A percentile compares a stretch with the other conserved stretches of the same genome.
phyloP scores from a whole-genome alignment of 495 filamentous ascomycete genomes.

The Symbiotaphrina buchneri region DNA sequence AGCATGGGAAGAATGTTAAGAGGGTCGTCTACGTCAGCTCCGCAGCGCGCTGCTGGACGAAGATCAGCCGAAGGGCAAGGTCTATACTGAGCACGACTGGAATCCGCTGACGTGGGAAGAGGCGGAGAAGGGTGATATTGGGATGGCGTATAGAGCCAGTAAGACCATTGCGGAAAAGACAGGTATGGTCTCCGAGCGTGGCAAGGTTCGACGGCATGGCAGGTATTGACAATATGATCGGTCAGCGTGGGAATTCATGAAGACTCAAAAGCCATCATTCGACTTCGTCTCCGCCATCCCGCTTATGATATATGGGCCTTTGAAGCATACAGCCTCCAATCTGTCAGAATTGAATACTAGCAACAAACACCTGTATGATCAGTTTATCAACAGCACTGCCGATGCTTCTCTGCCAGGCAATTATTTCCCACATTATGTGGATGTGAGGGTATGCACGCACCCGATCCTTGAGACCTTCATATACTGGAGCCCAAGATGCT shows the following conservation, averaged over 20 bases:
- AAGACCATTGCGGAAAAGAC: slow-evolving; percentile 23
- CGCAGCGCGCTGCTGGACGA: slow-evolving; percentile 20
- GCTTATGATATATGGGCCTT: slow-evolving; percentile 36
- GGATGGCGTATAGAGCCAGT: slow-evolving; percentile 21
- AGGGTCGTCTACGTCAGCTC: slow-evolving; percentile 29
- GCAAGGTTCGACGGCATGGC: too few species aligned
- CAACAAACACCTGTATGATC: slow-evolving; percentile 20
- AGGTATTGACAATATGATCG: too few species aligned
- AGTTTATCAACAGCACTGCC: slow-evolving; percentile 19
- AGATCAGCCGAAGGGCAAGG: slow-evolving; percentile 12
- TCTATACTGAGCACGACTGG: slow-evolving; percentile 23
- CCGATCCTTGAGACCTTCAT: too few species aligned
- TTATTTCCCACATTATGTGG: slow-evolving; percentile 20
- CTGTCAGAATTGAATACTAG: slow-evolving; percentile 25
- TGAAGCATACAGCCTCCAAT: slow-evolving; percentile 15
- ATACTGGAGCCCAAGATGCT: too few species aligned
- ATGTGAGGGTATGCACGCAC: too few species aligned
- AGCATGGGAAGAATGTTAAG: too few species aligned
- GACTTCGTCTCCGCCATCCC: slow-evolving; percentile 27
- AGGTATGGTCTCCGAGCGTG: too few species aligned
- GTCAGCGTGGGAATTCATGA: slow-evolving; percentile 37
- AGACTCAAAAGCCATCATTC: slow-evolving; percentile 24
- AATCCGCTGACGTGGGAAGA: slow-evolving; percentile 21
- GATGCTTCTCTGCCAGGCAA: slow-evolving; percentile 18
- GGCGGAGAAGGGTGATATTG: slow-evolving; percentile 10